phyloP scores from a whole-genome alignment of 768 basidiomycete species.

The Xanthoconium purpureum region DNA sequence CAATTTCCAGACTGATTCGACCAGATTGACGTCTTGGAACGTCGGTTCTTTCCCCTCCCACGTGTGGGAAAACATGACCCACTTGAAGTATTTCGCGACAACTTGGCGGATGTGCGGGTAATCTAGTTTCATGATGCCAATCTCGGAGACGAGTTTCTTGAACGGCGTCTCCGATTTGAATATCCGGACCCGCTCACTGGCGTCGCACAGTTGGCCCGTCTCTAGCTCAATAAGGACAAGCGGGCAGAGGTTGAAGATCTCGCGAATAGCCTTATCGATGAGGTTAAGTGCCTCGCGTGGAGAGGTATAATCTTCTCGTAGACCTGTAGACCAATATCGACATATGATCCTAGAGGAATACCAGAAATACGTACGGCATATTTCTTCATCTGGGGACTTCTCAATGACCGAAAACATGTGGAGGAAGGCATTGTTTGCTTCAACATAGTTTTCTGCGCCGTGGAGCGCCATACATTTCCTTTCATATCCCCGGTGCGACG shows the following conservation, averaged over 20 bases:
- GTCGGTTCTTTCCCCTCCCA: background rate
- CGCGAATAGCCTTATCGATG: background rate
- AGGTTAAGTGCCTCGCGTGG: background rate
- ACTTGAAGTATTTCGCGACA: background rate
- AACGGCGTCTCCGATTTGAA: background rate
- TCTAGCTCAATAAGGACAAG: background rate
- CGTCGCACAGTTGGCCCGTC: background rate
- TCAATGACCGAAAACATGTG: background rate
- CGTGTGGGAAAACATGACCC: background rate
- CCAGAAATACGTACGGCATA: background rate
- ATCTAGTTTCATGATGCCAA: background rate
- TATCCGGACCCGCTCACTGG: background rate
- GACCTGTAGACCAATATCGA: background rate
- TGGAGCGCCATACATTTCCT: background rate
- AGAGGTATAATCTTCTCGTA: background rate
- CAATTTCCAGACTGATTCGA: background rate
- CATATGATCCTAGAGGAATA: background rate
- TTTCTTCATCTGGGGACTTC: background rate
- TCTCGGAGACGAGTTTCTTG: background rate
- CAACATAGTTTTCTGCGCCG: background rate
- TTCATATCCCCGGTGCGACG: background rate
- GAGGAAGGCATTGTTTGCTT: background rate
- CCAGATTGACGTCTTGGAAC: background rate
- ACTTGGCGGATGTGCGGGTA: background rate
- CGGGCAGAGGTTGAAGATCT: background rate